Percentiles rank a stretch among this genome's conserved stretches.
phyloP scores from a whole-genome alignment of 768 basidiomycete species.

The Amanita pseudoporphyria region DNA sequence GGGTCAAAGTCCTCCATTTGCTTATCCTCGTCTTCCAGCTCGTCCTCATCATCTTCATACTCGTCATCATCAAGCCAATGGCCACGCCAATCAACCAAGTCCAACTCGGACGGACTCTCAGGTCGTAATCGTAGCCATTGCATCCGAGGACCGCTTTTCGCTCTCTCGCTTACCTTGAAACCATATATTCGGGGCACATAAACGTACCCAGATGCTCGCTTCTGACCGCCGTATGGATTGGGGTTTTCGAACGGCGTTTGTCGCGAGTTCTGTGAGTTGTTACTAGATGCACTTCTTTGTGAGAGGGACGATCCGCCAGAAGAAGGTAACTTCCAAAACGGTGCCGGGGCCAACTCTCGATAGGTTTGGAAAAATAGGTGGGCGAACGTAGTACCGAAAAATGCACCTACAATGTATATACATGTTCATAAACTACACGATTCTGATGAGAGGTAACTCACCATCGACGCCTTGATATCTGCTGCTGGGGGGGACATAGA shows the following conservation, averaged over 20 bases:
- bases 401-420: conserved; percentile 58
- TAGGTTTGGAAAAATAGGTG: conserved; percentile 98
- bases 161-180: conserved; percentile 93
- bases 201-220: conserved; percentile 75
- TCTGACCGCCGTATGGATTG: conserved; percentile 83
- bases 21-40: conserved; percentile 51
- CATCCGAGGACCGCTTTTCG: conserved; percentile 94
- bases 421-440: conserved; percentile 7
- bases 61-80: conserved; percentile 69
- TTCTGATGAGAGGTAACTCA: conserved; percentile 25
- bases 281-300: conserved; percentile 41
- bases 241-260: conserved; percentile 72
- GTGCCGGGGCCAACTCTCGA: conserved; percentile 88
- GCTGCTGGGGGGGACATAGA: conserved; percentile 91
- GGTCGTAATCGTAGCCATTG: conserved; percentile 90
- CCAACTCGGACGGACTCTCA: conserved; percentile 68
- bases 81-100: conserved; percentile 85
- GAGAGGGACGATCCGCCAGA: conserved; percentile 50
- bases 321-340: conserved; percentile 74
- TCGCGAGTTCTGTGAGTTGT: conserved; percentile 36
- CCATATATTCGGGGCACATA: conserved; percentile 94
- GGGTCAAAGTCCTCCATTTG: conserved; percentile 86
- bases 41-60: conserved; percentile 59
- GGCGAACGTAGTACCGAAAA: conserved; percentile 98
- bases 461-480: conserved; percentile 96